These are phyloP conservation scores for Fraxinus americana DNA, from an alignment of 257 asterid genomes.

Conservation along the genomic window DNA sequence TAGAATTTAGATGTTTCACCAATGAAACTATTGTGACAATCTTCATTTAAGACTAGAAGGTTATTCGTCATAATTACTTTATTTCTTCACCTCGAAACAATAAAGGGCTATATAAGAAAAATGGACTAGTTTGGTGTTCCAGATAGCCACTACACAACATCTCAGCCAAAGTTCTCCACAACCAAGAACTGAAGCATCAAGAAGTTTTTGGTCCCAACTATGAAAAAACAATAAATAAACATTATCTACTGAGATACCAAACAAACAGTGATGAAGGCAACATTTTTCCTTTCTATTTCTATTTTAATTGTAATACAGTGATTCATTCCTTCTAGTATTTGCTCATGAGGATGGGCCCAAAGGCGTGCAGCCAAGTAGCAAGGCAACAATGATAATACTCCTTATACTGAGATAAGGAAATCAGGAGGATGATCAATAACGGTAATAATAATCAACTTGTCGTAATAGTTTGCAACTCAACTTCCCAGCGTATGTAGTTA, in stretches of 20 bases:
- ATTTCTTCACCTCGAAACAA: neutral
- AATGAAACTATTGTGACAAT: neutral
- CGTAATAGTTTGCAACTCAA: neutral
- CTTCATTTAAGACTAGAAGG: neutral
- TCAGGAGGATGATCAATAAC: neutral
- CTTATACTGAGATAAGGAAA: neutral
- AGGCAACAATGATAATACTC: neutral
- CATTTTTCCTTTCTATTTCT: neutral
- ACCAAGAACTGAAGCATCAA: neutral
- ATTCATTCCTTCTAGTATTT: neutral
- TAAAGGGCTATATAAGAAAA: neutral
- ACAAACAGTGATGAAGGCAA: neutral
- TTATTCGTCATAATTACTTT: neutral
- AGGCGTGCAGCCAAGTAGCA: neutral
- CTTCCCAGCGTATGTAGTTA: neutral
- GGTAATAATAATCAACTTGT: neutral
- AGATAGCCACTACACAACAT: neutral
- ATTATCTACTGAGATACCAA: neutral
- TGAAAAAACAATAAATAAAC: neutral
- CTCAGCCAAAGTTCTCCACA: neutral
- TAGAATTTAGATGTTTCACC: neutral
- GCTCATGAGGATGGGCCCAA: neutral
- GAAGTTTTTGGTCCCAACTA: neutral
- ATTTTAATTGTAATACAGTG: neutral
- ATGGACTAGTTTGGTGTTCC: neutral